A percentile compares a stretch with the other conserved stretches of the same genome.
Conservation (phyloP, 257 asterid species). For the Cinchona pubescens region DNA sequence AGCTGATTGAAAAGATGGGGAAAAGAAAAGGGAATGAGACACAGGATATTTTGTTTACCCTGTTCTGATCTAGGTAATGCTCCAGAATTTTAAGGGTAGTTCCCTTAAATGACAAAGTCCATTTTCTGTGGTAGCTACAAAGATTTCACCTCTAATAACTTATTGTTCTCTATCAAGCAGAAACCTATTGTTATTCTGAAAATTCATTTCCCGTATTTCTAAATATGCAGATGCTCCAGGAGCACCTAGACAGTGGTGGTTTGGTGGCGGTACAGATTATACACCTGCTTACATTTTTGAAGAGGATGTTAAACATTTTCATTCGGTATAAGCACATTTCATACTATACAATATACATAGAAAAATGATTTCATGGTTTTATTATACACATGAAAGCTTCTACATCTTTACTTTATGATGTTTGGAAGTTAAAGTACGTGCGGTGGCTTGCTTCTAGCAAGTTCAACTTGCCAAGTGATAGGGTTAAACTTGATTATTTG, state of each 20-base stretch:
- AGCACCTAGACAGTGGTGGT: conserved; percentile 98
- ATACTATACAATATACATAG: background rate
- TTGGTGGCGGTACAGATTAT: conserved; percentile 98
- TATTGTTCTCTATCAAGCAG: background rate
- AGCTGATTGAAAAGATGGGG: too few relatives aligned
- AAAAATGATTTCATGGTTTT: background rate
- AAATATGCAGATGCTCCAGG: conserved; percentile 77
- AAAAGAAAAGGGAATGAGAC: too few relatives aligned
- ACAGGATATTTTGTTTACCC: too few relatives aligned
- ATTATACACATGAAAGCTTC: background rate
- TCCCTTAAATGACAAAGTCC: background rate
- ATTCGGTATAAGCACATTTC: conserved; percentile 53
- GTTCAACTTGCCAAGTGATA: background rate
- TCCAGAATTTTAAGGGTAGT: too few relatives aligned
- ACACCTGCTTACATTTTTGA: conserved; percentile 96
- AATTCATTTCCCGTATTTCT: background rate
- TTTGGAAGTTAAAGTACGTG: too few relatives aligned
- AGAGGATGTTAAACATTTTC: conserved; percentile 95
- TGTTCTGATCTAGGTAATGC: too few relatives aligned
- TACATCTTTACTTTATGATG: background rate
- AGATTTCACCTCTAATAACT: background rate
- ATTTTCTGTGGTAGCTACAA: background rate
- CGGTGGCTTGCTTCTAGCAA: background rate
- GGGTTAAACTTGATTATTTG: background rate
- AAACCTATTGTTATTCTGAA: background rate